Evolutionary conservation across 345 rosid genomes (phyloP).

Genomic region (Lumnitzera racemosa): DNA sequence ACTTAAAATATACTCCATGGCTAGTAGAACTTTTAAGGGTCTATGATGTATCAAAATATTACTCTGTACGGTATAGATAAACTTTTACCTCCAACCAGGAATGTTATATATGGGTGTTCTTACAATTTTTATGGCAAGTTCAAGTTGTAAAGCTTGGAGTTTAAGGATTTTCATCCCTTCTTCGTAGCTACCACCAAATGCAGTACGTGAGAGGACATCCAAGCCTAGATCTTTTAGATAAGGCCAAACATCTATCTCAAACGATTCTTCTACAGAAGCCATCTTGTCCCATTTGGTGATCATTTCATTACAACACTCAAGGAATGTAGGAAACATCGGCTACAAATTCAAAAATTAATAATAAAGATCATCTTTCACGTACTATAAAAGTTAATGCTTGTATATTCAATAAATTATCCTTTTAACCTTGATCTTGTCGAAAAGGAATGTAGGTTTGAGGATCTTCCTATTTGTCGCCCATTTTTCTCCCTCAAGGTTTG

Average conservation of each 20-base stretch:
- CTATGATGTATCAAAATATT: too few relatives aligned
- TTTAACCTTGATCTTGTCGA: slow-evolving; percentile 14
- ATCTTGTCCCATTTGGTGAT: slow-evolving; percentile 22
- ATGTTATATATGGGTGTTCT: slow-evolving; percentile 9
- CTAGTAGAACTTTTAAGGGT: too few relatives aligned
- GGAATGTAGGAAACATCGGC: slow-evolving; percentile 23
- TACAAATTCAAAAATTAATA: neutral
- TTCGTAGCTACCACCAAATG: slow-evolving; percentile 34
- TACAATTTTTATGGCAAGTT: neutral
- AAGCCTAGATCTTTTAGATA: slow-evolving; percentile 22
- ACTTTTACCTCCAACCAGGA: slow-evolving; percentile 34
- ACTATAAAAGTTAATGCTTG: neutral
- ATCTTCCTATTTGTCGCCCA: slow-evolving; percentile 13
- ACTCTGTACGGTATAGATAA: too few relatives aligned
- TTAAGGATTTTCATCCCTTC: slow-evolving; percentile 35
- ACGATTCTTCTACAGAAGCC: neutral
- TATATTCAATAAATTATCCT: neutral
- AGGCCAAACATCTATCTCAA: slow-evolving; percentile 33
- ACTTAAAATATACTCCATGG: too few relatives aligned
- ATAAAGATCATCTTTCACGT: too few relatives aligned
- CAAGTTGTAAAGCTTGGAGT: slow-evolving; percentile 11
- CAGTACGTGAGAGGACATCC: slow-evolving; percentile 32
- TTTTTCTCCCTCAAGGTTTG: slow-evolving; percentile 7
- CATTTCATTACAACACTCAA: slow-evolving; percentile 19
- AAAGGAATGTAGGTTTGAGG: slow-evolving; percentile 14